A percentile compares a stretch with the other conserved stretches of the same genome.
Evolutionary conservation across 2,329 filamentous ascomycete genomes (phyloP).

Genomic region (Talaromyces sp.): DNA sequence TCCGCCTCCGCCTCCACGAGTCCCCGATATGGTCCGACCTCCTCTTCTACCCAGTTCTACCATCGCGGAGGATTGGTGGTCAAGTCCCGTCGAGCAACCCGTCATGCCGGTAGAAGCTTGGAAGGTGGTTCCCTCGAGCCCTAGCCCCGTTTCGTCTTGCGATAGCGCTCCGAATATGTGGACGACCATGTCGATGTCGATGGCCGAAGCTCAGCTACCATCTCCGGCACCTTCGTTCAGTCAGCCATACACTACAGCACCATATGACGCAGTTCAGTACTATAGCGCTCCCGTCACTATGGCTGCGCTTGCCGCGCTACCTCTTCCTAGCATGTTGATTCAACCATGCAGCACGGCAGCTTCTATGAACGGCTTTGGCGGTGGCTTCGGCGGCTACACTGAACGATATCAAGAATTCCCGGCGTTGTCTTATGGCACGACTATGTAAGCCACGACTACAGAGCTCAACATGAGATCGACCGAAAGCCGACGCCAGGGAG

Average conservation of each 20-base stretch:
- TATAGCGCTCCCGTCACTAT: conserved; percentile 76
- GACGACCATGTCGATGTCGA: conserved; percentile 68
- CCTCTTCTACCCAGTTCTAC: conserved; percentile 83
- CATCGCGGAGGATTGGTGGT: conserved; percentile 74
- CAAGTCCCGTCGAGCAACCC: conserved; percentile 62
- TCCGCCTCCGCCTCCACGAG: conserved; percentile 77
- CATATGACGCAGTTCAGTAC: conserved; percentile 61
- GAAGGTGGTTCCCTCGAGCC: conserved; percentile 87
- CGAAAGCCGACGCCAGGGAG: background rate
- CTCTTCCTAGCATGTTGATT: conserved; percentile 81
- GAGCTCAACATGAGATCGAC: background rate
- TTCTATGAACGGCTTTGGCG: conserved; percentile 67
- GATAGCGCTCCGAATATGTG: conserved; percentile 74
- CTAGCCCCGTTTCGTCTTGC: conserved; percentile 68
- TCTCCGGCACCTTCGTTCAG: conserved; percentile 80
- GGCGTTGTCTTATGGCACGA: conserved; percentile 66
- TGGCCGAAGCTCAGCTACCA: conserved; percentile 66
- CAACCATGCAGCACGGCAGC: conserved; percentile 78
- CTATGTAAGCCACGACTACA: conserved; percentile 64
- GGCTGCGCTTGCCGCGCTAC: conserved; percentile 71
- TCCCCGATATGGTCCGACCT: conserved; percentile 84
- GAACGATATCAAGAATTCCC: conserved; percentile 77
- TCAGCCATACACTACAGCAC: conserved; percentile 71
- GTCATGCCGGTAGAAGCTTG: conserved; percentile 74
- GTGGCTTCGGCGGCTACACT: conserved; percentile 59